Evolutionary conservation across 2,329 filamentous ascomycete species (phyloP).

Genomic region (Ascochyta koolunga): DNA sequence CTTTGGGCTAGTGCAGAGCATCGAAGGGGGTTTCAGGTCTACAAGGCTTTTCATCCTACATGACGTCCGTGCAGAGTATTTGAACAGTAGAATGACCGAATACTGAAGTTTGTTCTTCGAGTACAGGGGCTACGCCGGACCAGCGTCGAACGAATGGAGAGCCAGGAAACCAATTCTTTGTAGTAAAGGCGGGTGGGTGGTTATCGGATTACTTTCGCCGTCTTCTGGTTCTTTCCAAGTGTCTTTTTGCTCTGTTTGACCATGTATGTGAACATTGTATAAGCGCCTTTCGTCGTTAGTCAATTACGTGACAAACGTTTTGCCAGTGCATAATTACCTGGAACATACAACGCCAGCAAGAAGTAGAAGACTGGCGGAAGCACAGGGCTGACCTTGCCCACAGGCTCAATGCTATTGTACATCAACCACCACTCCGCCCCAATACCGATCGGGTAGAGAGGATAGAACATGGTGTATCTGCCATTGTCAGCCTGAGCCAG

Average conservation of each 20-base stretch:
- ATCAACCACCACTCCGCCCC: constrained; percentile 37
- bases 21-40: constrained; percentile 49
- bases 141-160: too few species aligned
- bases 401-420: constrained; percentile 22
- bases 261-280: constrained; percentile 39
- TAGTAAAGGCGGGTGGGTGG: too few species aligned
- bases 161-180: too few species aligned
- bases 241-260: constrained; percentile 33
- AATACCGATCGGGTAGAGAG: constrained; percentile 36
- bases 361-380: constrained; percentile 29
- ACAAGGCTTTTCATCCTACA: constrained; percentile 10
- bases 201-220: background rate
- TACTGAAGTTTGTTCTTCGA: too few species aligned
- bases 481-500: background rate
- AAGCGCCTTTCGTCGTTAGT: constrained; percentile 19
- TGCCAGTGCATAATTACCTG: constrained; percentile 19
- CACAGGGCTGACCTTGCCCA: constrained; percentile 12
- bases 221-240: constrained; percentile 6
- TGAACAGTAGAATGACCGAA: too few species aligned
- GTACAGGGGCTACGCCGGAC: too few species aligned
- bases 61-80: too few species aligned
- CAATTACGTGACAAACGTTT: background rate
- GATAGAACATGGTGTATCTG: constrained; percentile 30
- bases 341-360: constrained; percentile 29
- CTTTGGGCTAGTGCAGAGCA: constrained; percentile 53